These are phyloP conservation scores for Bipolaris oryzae DNA, from an alignment of 2,329 filamentous ascomycete genomes.

Conservation along the genomic window DNA sequence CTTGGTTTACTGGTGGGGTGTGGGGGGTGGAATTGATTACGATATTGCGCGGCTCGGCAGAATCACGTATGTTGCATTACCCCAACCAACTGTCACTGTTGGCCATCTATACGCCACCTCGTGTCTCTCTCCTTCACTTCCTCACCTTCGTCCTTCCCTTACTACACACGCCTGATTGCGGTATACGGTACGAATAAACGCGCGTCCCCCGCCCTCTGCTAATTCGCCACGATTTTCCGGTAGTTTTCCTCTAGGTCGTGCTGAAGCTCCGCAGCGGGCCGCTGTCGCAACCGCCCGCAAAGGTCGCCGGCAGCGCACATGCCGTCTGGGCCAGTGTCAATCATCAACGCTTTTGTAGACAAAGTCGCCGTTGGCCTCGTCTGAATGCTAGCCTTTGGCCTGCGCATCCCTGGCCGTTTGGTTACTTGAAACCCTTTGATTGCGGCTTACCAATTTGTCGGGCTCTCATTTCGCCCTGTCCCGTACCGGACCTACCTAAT, in stretches of 20 bases:
- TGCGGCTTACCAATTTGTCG: slow-evolving; percentile 13
- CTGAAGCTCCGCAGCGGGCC: slow-evolving; percentile 6
- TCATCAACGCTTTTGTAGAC: background rate
- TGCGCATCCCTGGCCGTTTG: slow-evolving; percentile 17
- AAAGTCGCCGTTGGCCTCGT: slow-evolving; percentile 5
- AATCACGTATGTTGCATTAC: background rate
- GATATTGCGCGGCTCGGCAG: background rate
- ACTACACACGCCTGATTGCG: background rate
- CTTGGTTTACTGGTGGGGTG: background rate
- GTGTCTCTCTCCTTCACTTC: background rate
- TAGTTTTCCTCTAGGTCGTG: background rate
- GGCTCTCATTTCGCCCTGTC: slow-evolving; percentile 3
- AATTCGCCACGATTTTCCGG: background rate
- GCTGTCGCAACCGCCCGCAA: slow-evolving; percentile 9
- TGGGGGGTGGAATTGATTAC: slow-evolving; percentile 3
- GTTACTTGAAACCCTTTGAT: slow-evolving; percentile 16
- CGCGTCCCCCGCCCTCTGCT: background rate
- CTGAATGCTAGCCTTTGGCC: slow-evolving; percentile 12
- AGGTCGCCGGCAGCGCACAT: slow-evolving; percentile 5
- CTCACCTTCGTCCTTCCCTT: background rate
- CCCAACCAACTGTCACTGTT: slow-evolving; percentile 11
- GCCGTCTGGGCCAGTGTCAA: background rate
- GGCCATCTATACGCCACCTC: slow-evolving; percentile 13
- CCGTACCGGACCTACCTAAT: background rate
- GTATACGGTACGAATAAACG: background rate